These are phyloP conservation scores for Stephania cephalantha DNA, from an alignment of 164 flowering plant species.

Conservation along the genomic window DNA sequence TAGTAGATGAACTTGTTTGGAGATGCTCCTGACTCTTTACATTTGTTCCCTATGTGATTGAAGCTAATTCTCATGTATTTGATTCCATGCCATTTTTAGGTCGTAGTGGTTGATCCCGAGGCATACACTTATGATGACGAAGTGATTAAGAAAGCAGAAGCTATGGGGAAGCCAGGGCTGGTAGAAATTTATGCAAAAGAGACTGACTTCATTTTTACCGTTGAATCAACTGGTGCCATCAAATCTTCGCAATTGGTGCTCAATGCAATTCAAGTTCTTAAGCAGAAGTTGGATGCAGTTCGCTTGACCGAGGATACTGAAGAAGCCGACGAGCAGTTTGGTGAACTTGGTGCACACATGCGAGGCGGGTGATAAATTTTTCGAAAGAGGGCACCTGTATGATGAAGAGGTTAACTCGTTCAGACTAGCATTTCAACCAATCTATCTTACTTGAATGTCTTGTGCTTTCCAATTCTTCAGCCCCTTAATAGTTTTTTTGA, in stretches of 20 bases:
- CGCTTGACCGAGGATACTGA: slow-evolving; percentile 80
- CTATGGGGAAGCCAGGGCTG: slow-evolving; percentile 93
- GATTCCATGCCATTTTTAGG: slow-evolving; percentile 35
- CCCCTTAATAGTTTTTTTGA: neutral
- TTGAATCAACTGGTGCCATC: slow-evolving; percentile 89
- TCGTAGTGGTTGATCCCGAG: slow-evolving; percentile 71
- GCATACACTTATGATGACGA: slow-evolving; percentile 93
- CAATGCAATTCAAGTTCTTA: slow-evolving; percentile 86
- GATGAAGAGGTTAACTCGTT: neutral
- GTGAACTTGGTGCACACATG: slow-evolving; percentile 87
- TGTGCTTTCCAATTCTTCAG: neutral
- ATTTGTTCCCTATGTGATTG: neutral
- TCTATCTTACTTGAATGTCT: neutral
- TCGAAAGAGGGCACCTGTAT: neutral
- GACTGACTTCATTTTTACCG: slow-evolving; percentile 88
- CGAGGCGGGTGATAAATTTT: slow-evolving; percentile 53
- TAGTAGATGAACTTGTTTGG: neutral
- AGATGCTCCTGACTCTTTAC: neutral
- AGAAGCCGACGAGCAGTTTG: slow-evolving; percentile 91
- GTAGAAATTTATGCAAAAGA: slow-evolving; percentile 81
- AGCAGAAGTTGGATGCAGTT: slow-evolving; percentile 90
- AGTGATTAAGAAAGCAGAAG: slow-evolving; percentile 86
- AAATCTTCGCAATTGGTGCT: slow-evolving; percentile 81
- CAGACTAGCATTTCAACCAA: neutral
- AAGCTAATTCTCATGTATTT: neutral